Evolutionary conservation across 2,329 filamentous ascomycete genomes (phyloP).

Genomic region (Arthroderma sp.): DNA sequence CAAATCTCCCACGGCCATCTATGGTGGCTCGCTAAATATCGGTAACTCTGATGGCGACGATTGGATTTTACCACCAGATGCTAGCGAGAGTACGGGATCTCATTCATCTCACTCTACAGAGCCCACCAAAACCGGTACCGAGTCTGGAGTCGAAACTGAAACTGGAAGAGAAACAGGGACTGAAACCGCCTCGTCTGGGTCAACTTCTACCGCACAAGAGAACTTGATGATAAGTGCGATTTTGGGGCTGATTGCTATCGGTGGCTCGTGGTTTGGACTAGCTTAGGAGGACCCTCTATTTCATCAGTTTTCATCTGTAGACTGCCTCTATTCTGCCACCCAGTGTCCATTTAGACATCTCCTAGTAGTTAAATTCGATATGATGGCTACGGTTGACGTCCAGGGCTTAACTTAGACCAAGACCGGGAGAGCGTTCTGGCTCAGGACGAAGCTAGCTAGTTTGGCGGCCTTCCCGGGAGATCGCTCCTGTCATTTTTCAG

Average conservation of each 20-base stretch:
- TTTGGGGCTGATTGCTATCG: slow-evolving; percentile 1
- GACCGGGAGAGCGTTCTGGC: too few species aligned
- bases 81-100: background rate
- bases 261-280: slow-evolving; percentile 4
- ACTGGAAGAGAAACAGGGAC: background rate
- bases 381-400: too few species aligned
- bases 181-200: background rate
- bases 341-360: too few species aligned
- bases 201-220: background rate
- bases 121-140: background rate
- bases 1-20: slow-evolving; percentile 4
- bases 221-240: background rate
- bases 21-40: slow-evolving; percentile 5
- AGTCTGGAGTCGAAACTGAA: background rate
- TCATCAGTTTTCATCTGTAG: too few species aligned
- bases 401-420: too few species aligned
- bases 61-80: background rate
- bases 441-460: too few species aligned
- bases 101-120: background rate
- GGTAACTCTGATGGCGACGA: background rate
- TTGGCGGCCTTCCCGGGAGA: too few species aligned
- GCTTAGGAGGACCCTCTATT: background rate
- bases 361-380: too few species aligned
- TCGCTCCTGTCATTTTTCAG: too few species aligned
- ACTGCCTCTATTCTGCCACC: too few species aligned